Evolutionary conservation across 2,329 filamentous ascomycete species (phyloP).

Genomic region (Diaporthe sp.): DNA sequence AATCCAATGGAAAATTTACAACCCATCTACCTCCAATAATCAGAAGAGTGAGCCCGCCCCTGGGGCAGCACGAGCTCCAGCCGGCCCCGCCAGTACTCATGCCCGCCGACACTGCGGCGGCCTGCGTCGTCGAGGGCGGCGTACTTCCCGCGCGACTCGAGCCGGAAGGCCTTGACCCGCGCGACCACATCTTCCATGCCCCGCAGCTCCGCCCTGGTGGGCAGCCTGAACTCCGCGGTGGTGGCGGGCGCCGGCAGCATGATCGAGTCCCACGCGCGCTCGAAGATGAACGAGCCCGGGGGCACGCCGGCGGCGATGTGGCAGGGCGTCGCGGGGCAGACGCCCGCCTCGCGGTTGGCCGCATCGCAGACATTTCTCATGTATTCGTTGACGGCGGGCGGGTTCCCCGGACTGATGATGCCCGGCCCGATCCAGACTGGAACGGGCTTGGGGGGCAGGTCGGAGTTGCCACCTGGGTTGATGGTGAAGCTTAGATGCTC

Average conservation of each 20-base stretch:
- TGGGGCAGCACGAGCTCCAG: conserved; percentile 49
- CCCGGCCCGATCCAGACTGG: conserved; percentile 63
- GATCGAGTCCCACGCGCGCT: conserved; percentile 65
- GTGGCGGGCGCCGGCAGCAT: conserved; percentile 50
- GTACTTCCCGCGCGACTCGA: conserved; percentile 48
- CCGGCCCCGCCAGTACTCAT: conserved; percentile 54
- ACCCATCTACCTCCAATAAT: conserved; percentile 34
- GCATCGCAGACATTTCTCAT: conserved; percentile 57
- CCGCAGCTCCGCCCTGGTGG: conserved; percentile 47
- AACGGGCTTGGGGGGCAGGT: conserved; percentile 39
- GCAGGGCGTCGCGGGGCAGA: conserved; percentile 61
- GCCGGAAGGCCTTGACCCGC: conserved; percentile 56
- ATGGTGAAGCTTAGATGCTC: conserved; percentile 44
- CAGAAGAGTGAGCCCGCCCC: conserved; percentile 21
- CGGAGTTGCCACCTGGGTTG: conserved; percentile 46
- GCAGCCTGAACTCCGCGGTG: conserved; percentile 43
- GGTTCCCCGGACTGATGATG: conserved; percentile 42
- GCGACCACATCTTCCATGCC: conserved; percentile 59
- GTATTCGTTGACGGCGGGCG: conserved; percentile 61
- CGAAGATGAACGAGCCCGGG: conserved; percentile 58
- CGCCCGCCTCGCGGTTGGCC: conserved; percentile 48
- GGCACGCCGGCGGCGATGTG: conserved; percentile 66
- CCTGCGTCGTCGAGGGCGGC: conserved; percentile 33
- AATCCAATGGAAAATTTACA: not conserved
- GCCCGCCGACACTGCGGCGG: conserved; percentile 41